Percentiles rank a stretch among this genome's conserved stretches.
These are phyloP conservation scores for Thelonectria rubi DNA, from an alignment of 2,329 filamentous ascomycete genomes.

Conservation along the genomic window DNA sequence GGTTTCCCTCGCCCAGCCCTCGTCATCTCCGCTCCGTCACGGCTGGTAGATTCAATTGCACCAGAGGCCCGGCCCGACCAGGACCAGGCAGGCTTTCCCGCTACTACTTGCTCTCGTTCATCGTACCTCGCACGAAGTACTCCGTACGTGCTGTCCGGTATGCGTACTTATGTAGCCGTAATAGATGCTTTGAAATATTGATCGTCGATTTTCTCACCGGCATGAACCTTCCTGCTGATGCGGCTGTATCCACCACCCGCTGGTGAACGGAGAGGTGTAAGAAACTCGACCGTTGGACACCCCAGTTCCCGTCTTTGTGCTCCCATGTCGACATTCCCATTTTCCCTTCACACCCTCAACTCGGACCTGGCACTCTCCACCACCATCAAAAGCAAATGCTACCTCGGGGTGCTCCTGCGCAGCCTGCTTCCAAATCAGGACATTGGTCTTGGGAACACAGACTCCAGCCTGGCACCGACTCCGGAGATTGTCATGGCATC, in stretches of 20 bases:
- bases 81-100: constrained; percentile 8
- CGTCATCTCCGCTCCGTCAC: constrained; percentile 3
- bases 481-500: constrained; percentile 12
- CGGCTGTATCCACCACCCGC: neutral
- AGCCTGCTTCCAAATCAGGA: constrained; percentile 18
- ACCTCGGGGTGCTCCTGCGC: constrained; percentile 4
- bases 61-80: constrained; percentile 15
- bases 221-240: constrained; percentile 1
- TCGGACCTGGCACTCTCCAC: neutral
- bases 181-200: constrained; percentile 11
- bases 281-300: neutral
- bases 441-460: constrained; percentile 10
- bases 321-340: neutral
- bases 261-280: constrained; percentile 1
- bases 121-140: neutral
- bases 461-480: constrained; percentile 6
- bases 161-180: neutral
- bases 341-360: neutral
- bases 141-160: too few species aligned
- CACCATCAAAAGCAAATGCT: constrained; percentile 17
- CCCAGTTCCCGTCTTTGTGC: constrained; percentile 8
- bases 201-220: neutral
- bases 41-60: constrained; percentile 7
- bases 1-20: constrained; percentile 9
- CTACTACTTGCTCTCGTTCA: neutral